These are phyloP conservation scores for Magnaporthiopsis rhizophila DNA, from an alignment of 2,329 filamentous ascomycete genomes.

Conservation along the genomic window DNA sequence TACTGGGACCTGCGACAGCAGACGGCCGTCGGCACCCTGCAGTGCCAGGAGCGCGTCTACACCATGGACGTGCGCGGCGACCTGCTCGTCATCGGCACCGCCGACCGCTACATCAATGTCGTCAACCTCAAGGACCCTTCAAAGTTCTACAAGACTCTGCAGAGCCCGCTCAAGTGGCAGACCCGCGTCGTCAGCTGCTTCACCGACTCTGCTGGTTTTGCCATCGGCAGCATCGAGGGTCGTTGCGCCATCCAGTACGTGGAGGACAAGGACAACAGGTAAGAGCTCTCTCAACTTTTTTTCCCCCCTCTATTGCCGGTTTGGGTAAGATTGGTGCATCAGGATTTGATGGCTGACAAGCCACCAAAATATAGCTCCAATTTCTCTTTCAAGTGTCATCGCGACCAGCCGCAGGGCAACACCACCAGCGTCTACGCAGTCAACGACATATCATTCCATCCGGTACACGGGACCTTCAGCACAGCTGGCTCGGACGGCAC, in stretches of 20 bases:
- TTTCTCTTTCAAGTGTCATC: slow-evolving; percentile 99
- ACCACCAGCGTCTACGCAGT: slow-evolving; percentile 87
- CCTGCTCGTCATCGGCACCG: slow-evolving; percentile 83
- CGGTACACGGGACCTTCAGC: slow-evolving; percentile 93
- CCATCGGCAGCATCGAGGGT: slow-evolving; percentile 92
- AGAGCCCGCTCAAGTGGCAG: slow-evolving; percentile 97
- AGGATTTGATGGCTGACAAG: not conserved
- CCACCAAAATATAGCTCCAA: slow-evolving; percentile 52
- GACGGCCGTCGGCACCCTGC: slow-evolving; percentile 56
- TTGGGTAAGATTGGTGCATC: not conserved
- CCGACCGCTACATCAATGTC: slow-evolving; percentile 93
- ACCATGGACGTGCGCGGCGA: slow-evolving; percentile 86
- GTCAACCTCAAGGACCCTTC: slow-evolving; percentile 82
- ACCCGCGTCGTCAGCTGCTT: slow-evolving; percentile 94
- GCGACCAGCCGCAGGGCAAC: slow-evolving; percentile 67
- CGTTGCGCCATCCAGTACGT: slow-evolving; percentile 98
- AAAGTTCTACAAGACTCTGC: slow-evolving; percentile 91
- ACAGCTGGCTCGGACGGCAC: slow-evolving; percentile 93
- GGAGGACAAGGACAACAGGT: slow-evolving; percentile 84
- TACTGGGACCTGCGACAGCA: slow-evolving; percentile 75
- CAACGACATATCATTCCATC: slow-evolving; percentile 97
- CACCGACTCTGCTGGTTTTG: slow-evolving; percentile 82
- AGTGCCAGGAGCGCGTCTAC: slow-evolving; percentile 74
- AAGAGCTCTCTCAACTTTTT: slow-evolving; percentile 18
- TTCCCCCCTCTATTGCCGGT: not conserved